phyloP scores from a whole-genome alignment of 495 filamentous ascomycete genomes.

The Talaromyces nanjingensis region DNA sequence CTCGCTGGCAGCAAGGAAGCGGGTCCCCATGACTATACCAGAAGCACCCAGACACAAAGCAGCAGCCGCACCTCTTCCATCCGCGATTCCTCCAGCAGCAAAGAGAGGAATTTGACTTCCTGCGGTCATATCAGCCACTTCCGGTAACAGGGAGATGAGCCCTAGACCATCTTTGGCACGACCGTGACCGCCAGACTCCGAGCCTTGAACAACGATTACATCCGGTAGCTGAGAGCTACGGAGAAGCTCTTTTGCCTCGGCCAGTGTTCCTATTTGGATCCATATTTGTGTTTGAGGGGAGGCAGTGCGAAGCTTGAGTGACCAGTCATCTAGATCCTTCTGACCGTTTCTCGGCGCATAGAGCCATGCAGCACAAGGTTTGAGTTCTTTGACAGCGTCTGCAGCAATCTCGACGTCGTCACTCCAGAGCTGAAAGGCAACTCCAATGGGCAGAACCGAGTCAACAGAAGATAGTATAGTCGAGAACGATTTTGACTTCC shows the following conservation, averaged over 20 bases:
- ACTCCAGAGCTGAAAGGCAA: conserved; percentile 57
- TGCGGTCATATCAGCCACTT: conserved; percentile 49
- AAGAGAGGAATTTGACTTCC: conserved; percentile 46
- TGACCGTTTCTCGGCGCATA: conserved; percentile 49
- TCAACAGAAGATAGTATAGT: conserved; percentile 4
- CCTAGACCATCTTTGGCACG: conserved; percentile 48
- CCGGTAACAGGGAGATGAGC: conserved; percentile 50
- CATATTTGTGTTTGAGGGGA: conserved; percentile 50
- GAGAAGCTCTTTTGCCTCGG: conserved; percentile 43
- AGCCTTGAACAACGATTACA: conserved; percentile 65
- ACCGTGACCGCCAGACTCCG: conserved; percentile 72
- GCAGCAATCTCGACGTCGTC: conserved; percentile 39
- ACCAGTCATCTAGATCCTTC: conserved; percentile 49
- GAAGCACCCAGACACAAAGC: conserved; percentile 60
- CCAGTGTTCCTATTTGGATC: conserved; percentile 60
- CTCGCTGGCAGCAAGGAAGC: conserved; percentile 61
- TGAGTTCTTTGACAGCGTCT: conserved; percentile 33
- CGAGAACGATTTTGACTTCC: conserved; percentile 10
- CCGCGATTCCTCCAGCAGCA: conserved; percentile 67
- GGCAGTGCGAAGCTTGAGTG: conserved; percentile 36
- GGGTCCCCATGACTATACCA: conserved; percentile 63
- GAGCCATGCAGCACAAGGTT: conserved; percentile 64
- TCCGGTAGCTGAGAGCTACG: conserved; percentile 41
- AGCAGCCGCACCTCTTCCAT: conserved; percentile 59
- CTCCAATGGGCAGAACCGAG: conserved; percentile 46